Percentiles rank a stretch among this genome's conserved stretches.
These are phyloP conservation scores for Rutstroemia sp. DNA, from an alignment of 2,329 filamentous ascomycete species.

Conservation along the genomic window DNA sequence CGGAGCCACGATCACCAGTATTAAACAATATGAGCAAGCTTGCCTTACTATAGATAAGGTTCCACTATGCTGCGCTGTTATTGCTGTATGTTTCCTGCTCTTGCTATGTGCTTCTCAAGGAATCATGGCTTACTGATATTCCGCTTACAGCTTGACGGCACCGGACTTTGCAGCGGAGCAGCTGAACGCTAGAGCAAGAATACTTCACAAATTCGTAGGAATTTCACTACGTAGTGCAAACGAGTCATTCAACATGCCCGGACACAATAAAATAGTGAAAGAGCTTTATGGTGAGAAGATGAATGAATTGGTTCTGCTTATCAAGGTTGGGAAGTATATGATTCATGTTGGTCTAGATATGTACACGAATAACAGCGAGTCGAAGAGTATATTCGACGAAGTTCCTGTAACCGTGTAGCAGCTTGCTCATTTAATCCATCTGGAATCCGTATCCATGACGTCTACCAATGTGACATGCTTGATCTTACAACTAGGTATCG, in stretches of 20 bases:
- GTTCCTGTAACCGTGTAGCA: background rate
- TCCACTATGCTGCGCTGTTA: background rate
- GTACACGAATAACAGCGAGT: background rate
- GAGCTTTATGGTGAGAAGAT: background rate
- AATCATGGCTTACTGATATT: background rate
- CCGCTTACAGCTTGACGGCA: background rate
- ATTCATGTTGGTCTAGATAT: background rate
- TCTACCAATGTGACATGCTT: too few species aligned
- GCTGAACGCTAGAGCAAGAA: background rate
- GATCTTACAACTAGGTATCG: too few species aligned
- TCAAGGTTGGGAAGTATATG: background rate
- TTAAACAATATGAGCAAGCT: background rate
- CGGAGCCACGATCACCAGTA: background rate
- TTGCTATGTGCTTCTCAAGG: too few species aligned
- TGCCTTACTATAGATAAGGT: background rate
- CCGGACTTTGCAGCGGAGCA: background rate
- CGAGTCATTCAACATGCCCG: background rate
- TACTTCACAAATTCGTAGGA: background rate
- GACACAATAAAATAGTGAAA: too few species aligned
- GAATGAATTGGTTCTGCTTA: background rate
- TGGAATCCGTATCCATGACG: too few species aligned
- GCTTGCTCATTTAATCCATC: background rate
- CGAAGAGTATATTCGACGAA: background rate
- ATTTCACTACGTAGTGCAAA: background rate
- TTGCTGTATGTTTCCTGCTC: background rate